Percentiles rank a stretch among this genome's conserved stretches.
phyloP scores from a whole-genome alignment of 257 asterid species.

The Euphrasia confusa region DNA sequence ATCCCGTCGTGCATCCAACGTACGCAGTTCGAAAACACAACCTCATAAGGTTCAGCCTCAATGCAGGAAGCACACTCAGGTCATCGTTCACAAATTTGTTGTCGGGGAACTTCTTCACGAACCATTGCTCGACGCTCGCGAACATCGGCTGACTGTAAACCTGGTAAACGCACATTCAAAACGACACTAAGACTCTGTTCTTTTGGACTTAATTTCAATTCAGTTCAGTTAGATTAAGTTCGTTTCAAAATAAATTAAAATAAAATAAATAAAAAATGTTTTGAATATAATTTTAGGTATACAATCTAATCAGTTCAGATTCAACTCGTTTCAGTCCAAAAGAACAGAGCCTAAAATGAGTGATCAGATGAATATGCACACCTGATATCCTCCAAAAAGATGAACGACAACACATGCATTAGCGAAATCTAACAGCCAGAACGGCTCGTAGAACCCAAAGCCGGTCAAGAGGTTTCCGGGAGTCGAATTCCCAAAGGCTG shows the following conservation, averaged over 20 bases:
- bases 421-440: slow-evolving; percentile 79
- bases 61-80: slow-evolving; percentile 34
- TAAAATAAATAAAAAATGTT: no score
- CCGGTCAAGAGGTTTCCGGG: slow-evolving; percentile 90
- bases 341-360: no score
- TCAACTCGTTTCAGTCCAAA: no score
- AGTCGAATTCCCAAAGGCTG: slow-evolving; percentile 80
- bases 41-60: slow-evolving; percentile 43
- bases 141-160: slow-evolving; percentile 68
- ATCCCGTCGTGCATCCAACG: slow-evolving; percentile 29
- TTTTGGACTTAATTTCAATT: no score
- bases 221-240: no score
- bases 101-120: slow-evolving; percentile 38
- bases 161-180: slow-evolving; percentile 24
- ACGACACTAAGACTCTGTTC: no score
- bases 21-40: slow-evolving; percentile 50
- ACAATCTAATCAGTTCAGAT: no score
- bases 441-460: slow-evolving; percentile 72
- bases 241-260: no score
- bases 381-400: slow-evolving; percentile 83
- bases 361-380: slow-evolving; percentile 17
- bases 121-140: slow-evolving; percentile 49
- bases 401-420: slow-evolving; percentile 79
- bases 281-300: no score
- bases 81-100: slow-evolving; percentile 29